phyloP scores from a whole-genome alignment of 129 eudicot species.

The Flaveria trinervia region DNA sequence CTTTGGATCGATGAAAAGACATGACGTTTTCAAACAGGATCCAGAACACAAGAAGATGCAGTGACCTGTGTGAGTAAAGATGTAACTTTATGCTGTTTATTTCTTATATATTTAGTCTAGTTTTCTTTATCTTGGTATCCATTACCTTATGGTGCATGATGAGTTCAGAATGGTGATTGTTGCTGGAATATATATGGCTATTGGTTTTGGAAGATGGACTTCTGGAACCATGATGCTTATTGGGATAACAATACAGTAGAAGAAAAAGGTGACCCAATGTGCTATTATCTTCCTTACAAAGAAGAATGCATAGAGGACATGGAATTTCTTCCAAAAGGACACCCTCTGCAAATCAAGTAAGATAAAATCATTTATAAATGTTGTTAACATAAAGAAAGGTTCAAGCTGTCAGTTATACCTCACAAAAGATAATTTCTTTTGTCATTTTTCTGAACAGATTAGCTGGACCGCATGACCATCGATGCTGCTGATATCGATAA shows the following conservation, averaged over 20 bases:
- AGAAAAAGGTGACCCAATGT: slow-evolving; percentile 85
- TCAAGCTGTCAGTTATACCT: slow-evolving; percentile 41
- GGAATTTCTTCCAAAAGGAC: slow-evolving; percentile 68
- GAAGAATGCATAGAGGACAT: slow-evolving; percentile 83
- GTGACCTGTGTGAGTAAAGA: slow-evolving; percentile 49
- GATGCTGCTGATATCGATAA: slow-evolving; percentile 79
- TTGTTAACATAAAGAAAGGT: neutral
- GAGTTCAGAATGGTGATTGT: slow-evolving; percentile 71
- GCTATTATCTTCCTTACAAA: slow-evolving; percentile 91
- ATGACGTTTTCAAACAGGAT: slow-evolving; percentile 88
- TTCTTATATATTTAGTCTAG: neutral
- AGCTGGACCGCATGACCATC: slow-evolving; percentile 98
- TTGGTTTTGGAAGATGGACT: slow-evolving; percentile 62
- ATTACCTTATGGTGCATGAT: slow-evolving; percentile 61
- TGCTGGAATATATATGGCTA: slow-evolving; percentile 79
- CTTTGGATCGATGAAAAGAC: slow-evolving; percentile 91
- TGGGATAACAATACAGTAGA: slow-evolving; percentile 78
- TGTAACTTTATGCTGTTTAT: slow-evolving; percentile 1
- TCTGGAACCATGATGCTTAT: slow-evolving; percentile 74
- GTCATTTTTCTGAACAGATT: slow-evolving; percentile 80
- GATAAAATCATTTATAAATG: slow-evolving; percentile 16
- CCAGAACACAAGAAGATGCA: slow-evolving; percentile 85
- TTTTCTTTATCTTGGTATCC: neutral
- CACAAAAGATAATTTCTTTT: slow-evolving; percentile 61
- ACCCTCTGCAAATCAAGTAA: slow-evolving; percentile 58